phyloP scores from a whole-genome alignment of 331 rosid species.

The Erythrophleum ivorense region DNA sequence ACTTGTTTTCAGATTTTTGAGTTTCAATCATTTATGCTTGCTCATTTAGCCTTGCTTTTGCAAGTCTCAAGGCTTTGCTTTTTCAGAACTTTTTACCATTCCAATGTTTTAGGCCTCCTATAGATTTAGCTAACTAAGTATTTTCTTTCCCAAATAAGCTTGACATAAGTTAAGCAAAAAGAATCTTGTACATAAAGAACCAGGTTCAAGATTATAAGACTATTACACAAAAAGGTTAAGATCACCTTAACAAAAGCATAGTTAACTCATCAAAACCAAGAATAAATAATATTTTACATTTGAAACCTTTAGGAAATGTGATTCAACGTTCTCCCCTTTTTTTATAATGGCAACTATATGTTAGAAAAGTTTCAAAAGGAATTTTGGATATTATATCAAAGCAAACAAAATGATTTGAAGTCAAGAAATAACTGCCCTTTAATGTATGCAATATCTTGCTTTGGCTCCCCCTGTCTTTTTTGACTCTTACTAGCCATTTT shows the following conservation, averaged over 20 bases:
- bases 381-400: no score
- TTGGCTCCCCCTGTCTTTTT: neutral
- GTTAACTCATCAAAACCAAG: neutral
- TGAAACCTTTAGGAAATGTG: neutral
- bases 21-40: no score
- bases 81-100: neutral
- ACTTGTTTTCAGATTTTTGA: no score
- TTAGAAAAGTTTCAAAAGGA: neutral
- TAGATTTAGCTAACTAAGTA: neutral
- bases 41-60: no score
- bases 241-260: neutral
- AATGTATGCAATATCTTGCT: neutral
- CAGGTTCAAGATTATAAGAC: neutral
- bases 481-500: neutral
- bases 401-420: neutral
- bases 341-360: neutral
- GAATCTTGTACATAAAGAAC: neutral
- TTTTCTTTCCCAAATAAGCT: neutral
- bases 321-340: neutral
- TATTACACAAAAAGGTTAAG: neutral
- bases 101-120: neutral
- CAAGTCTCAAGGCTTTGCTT: no score
- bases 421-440: neutral
- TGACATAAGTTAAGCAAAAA: neutral
- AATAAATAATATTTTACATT: neutral